Conservation (phyloP, 2,329 filamentous ascomycete genomes). For the Beauveria varroae region DNA sequence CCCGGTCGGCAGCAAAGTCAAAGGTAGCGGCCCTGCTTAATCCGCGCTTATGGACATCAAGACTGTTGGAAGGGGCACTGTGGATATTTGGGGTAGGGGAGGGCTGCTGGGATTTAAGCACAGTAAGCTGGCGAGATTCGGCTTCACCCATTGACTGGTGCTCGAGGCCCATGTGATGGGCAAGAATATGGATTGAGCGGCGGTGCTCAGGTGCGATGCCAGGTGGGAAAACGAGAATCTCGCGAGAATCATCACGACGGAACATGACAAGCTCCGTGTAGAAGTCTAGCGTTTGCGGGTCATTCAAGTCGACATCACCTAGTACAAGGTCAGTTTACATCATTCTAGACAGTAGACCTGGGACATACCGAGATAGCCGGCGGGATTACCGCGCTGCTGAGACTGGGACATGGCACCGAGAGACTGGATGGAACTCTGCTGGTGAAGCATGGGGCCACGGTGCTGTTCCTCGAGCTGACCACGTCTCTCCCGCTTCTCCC, state of each 20-base stretch:
- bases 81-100: conserved; percentile 48
- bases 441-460: conserved; percentile 67
- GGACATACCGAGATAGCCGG: conserved; percentile 37
- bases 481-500: conserved; percentile 91
- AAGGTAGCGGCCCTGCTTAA: conserved; percentile 94
- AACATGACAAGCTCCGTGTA: conserved; percentile 89
- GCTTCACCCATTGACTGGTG: conserved; percentile 86
- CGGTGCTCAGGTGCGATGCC: conserved; percentile 76
- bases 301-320: conserved; percentile 80
- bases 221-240: conserved; percentile 77
- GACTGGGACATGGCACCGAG: conserved; percentile 59
- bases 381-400: conserved; percentile 35
- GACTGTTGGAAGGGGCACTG: conserved; percentile 53
- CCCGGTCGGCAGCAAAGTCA: conserved; percentile 80
- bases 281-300: conserved; percentile 76
- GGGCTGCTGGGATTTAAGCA: conserved; percentile 61
- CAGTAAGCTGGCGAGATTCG: conserved; percentile 82
- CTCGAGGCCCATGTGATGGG: conserved; percentile 88
- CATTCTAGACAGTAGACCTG: conserved; percentile 4
- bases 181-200: conserved; percentile 85
- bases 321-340: not conserved
- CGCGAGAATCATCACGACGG: conserved; percentile 68
- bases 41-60: conserved; percentile 73
- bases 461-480: conserved; percentile 97
- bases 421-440: conserved; percentile 80